These are phyloP conservation scores for Raffaelea arxii DNA, from an alignment of 2,329 filamentous ascomycete species.

Conservation along the genomic window DNA sequence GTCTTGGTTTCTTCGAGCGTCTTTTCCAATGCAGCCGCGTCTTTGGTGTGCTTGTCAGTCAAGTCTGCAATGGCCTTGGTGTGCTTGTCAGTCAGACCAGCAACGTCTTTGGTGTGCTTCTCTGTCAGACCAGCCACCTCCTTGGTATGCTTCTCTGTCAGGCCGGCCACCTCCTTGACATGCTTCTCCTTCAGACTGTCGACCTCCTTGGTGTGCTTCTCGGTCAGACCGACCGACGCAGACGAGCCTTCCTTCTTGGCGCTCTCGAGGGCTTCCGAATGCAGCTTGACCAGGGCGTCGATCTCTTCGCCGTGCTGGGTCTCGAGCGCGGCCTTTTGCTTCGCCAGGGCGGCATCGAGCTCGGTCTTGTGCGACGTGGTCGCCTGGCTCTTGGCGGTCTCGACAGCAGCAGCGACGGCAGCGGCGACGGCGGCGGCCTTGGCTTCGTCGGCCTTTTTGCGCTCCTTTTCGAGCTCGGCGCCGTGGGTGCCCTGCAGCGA, in stretches of 20 bases:
- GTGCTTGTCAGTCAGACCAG: too few relatives aligned
- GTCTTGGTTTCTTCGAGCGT: too few relatives aligned
- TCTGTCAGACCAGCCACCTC: too few relatives aligned
- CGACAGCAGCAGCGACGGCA: conserved; percentile 12
- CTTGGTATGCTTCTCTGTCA: conserved; percentile 25
- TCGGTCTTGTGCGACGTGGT: background rate
- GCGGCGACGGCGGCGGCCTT: too few relatives aligned
- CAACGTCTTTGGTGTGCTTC: too few relatives aligned
- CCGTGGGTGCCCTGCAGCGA: background rate
- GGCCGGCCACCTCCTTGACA: conserved; percentile 30
- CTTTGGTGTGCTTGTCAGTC: too few relatives aligned
- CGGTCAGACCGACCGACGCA: conserved; percentile 22
- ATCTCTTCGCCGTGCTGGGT: conserved; percentile 33
- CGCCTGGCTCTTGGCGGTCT: conserved; percentile 16
- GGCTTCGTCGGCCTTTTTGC: too few relatives aligned
- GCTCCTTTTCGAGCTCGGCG: too few relatives aligned
- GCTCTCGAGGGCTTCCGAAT: conserved; percentile 34
- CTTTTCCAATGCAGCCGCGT: too few relatives aligned
- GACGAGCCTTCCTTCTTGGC: conserved; percentile 35
- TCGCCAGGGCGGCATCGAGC: conserved; percentile 22
- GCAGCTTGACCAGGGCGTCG: conserved; percentile 32
- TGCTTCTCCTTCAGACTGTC: conserved; percentile 25
- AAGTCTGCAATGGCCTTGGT: too few relatives aligned
- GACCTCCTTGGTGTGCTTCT: conserved; percentile 25
- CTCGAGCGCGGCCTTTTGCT: conserved; percentile 30